phyloP scores from a whole-genome alignment of 108 stramenopile genomes.

The Discostella stelligeroides region DNA sequence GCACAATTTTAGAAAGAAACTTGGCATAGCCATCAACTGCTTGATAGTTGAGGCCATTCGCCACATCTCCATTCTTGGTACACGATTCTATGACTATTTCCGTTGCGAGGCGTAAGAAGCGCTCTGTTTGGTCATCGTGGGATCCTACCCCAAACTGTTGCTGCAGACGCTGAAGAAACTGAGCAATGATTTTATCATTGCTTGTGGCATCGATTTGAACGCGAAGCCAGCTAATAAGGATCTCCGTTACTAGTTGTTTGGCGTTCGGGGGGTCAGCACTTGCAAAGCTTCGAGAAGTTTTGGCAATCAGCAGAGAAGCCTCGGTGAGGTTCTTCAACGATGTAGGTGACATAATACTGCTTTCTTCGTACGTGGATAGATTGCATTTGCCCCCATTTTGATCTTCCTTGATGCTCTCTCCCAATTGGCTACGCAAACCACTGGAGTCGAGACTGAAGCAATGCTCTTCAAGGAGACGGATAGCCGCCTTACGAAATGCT shows the following conservation, averaged over 20 bases:
- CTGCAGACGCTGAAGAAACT: slow-evolving; percentile 89
- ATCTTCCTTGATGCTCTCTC: slow-evolving; percentile 9
- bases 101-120: slow-evolving; percentile 92
- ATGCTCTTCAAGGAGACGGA: slow-evolving; percentile 82
- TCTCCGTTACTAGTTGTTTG: slow-evolving; percentile 83
- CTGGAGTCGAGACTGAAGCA: slow-evolving; percentile 43
- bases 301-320: slow-evolving; percentile 70
- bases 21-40: slow-evolving; percentile 93
- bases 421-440: slow-evolving; percentile 21
- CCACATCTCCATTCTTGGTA: slow-evolving; percentile 56
- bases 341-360: slow-evolving; percentile 68
- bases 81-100: slow-evolving; percentile 91
- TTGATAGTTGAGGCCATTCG: slow-evolving; percentile 72
- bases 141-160: slow-evolving; percentile 91
- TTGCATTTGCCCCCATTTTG: slow-evolving; percentile 13
- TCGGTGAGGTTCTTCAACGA: slow-evolving; percentile 63
- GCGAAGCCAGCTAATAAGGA: slow-evolving; percentile 97
- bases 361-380: slow-evolving; percentile 51
- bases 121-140: slow-evolving; percentile 91
- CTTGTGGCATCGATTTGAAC: slow-evolving; percentile 80
- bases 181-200: slow-evolving; percentile 87
- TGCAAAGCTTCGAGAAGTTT: slow-evolving; percentile 62
- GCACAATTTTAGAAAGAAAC: slow-evolving; percentile 89
- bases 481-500: slow-evolving; percentile 74
- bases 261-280: slow-evolving; percentile 78